Base-by-base conservation (phyloP, 1,284 basidiomycete genomes). In the Moniliophthora roreri region DNA sequence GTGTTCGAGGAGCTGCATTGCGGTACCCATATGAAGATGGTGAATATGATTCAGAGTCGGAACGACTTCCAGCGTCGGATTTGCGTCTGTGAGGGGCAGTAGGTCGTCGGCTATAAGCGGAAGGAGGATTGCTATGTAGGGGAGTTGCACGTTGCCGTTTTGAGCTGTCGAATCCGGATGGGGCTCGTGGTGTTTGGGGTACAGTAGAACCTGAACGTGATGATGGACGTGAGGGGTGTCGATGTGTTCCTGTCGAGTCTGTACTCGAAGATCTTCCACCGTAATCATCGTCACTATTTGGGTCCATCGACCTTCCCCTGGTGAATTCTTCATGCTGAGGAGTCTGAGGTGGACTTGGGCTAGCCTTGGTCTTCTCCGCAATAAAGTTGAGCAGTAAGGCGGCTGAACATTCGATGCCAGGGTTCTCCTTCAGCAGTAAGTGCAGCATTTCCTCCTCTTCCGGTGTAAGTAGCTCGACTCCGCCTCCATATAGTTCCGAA, bases 31-130 rank as follows among this genome's bases (percentile, higher is more conserved):
- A 41, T 39, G 11, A 39, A 15, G 37, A 53, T 10, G 40, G 48
- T 16, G 42, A 50, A 52, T 68, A 89, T 87, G 35, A 50, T 76
- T 91, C 88, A 3, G 82, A 82, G 60, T 91, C 88, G 60, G 87
- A 89, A 21, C 73, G 69, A 53, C 73, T 78, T 21, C 87, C 83
- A 10, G 84, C 85, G 42, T 53, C 51, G 32, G 51, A 53, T 42
- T 53, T 53, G 40, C 55, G 41, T 16, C 55, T 42, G 40, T 37
- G 36, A 35, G 51, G 55, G 2, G 55, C 47, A 16, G 24, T 26
- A 10, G 51, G 55, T 10, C 51, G 51, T 24, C 39, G 26, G 39
- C 11, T 6, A 15, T 40, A 56, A 13, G 51, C 37, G 3, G 55
- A 51, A 28, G 55, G 55, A 11, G 55, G 48, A 32, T 46, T 53